Base-by-base conservation (phyloP, 495 filamentous ascomycete species). In the Umbilicaria muhlenbergii region DNA sequence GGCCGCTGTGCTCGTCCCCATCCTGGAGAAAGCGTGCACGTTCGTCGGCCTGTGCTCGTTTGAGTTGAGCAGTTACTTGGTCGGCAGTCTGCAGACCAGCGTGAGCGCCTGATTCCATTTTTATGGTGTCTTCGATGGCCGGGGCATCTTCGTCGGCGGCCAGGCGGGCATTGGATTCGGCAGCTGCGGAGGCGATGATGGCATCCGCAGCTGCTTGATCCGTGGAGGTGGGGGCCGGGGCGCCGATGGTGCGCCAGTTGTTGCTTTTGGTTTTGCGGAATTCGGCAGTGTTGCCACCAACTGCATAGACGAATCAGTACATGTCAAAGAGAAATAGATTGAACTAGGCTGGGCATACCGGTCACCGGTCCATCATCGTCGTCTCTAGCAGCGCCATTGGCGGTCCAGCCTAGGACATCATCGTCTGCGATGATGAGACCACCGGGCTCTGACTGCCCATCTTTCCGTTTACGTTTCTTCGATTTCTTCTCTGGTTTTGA, bases 381-480 rank as follows among this genome's bases (percentile, higher is more conserved):
- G 40, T 54, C 55, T 1, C 65, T 54, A 33, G 44, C 49, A 35
- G 55, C 51, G 16, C 46, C 43, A 11, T 59, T 50, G 28, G 61
- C 66, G 36, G 70, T 65, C 75, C 87, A 87, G 51, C 79, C 80
- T 28, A 75, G 63, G 34, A 78, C 74, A 65, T 96, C 89, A 66
- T 94, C 88, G 64, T 95, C 87, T 51, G 81, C 81, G 51, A 96
- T 94, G 45, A 86, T 77, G 15, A 96, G 78, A 45, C 86, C 85
- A 21, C 58, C 44, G 11, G 53, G 28, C 16, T 41, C 15, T 8
- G 49, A 51, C 37, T 63, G 57, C n/a, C 63, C 61, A 47, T 66
- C 60, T 50, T 74, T 68, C 44, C 74, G 59, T 57, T 91, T 91
- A 50, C 82, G 78, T 68, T 93, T 94, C 64, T 85, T 87, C 55